A percentile compares a stretch with the other conserved stretches of the same genome.
Conservation (phyloP, 2,329 filamentous ascomycete species). For the Rachicladosporium sp. region DNA sequence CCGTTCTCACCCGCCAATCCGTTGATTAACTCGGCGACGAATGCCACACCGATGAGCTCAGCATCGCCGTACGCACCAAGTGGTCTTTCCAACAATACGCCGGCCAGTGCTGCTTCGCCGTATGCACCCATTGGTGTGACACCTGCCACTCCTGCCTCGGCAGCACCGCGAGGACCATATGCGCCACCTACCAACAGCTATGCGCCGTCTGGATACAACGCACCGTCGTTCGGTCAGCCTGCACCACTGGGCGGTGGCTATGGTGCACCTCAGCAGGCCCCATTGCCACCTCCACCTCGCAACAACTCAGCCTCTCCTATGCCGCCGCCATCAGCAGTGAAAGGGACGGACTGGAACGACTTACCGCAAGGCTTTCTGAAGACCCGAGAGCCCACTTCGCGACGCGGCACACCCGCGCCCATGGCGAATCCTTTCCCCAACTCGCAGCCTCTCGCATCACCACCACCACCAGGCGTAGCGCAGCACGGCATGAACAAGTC, state of each 20-base stretch:
- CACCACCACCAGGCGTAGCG: constrained; percentile 45
- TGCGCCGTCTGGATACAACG: constrained; percentile 24
- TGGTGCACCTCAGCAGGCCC: constrained; percentile 30
- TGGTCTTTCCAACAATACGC: constrained; percentile 26
- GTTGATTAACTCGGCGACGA: constrained; percentile 20
- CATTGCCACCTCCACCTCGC: constrained; percentile 49
- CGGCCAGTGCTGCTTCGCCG: constrained; percentile 15
- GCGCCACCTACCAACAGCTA: constrained; percentile 28
- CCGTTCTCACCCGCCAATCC: constrained; percentile 29
- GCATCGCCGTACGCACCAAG: constrained; percentile 2
- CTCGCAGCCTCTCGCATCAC: constrained; percentile 39
- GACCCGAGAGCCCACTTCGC: constrained; percentile 45
- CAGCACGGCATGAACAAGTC: constrained; percentile 47
- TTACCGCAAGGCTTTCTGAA: constrained; percentile 70
- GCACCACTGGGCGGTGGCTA: constrained; percentile 32
- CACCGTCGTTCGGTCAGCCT: constrained; percentile 31
- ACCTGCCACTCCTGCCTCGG: constrained; percentile 27
- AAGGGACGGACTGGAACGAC: constrained; percentile 85
- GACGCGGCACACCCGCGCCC: constrained; percentile 58
- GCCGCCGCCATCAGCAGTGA: constrained; percentile 56
- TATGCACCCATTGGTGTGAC: constrained; percentile 7
- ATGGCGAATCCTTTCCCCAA: constrained; percentile 66
- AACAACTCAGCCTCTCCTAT: constrained; percentile 53
- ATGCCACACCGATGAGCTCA: constrained; percentile 11
- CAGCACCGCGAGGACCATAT: constrained; percentile 35